phyloP scores from a whole-genome alignment of 257 asterid genomes.

The Solanum chmielewskii region DNA sequence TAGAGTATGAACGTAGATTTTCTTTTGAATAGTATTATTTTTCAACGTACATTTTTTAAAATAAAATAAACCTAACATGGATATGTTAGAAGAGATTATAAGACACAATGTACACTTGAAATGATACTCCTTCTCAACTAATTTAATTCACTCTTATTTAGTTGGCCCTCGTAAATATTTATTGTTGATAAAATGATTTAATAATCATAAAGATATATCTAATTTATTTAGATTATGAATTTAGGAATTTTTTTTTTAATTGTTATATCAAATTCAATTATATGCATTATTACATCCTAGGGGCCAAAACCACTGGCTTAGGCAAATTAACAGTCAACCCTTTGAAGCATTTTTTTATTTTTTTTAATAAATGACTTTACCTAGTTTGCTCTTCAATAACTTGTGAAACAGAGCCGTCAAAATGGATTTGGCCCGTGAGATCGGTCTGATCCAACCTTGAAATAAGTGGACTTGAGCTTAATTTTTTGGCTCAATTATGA shows the following conservation, averaged over 20 bases:
- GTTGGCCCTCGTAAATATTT: background rate
- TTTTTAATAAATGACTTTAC: background rate
- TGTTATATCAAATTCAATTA: too few relatives aligned
- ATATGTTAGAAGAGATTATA: background rate
- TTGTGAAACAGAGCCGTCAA: background rate
- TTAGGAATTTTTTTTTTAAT: accelerated
- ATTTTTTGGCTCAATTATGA: too few relatives aligned
- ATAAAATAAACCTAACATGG: background rate
- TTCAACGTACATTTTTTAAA: background rate
- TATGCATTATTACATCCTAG: background rate
- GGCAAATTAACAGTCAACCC: background rate
- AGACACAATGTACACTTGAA: background rate
- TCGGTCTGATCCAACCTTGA: too few relatives aligned
- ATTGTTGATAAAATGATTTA: background rate
- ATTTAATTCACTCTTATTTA: background rate
- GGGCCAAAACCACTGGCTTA: background rate
- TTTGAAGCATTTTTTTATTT: background rate
- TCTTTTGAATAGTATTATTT: background rate
- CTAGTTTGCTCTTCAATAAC: background rate
- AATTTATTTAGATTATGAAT: too few relatives aligned
- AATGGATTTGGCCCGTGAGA: too few relatives aligned
- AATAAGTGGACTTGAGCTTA: too few relatives aligned
- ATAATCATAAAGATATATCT: too few relatives aligned
- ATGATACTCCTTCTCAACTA: background rate
- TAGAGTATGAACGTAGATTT: background rate